Percentiles rank a stretch among this genome's conserved stretches.
Evolutionary conservation across 1,139 yeast species (phyloP).

Genomic region (Yamadazyma atlantica): DNA sequence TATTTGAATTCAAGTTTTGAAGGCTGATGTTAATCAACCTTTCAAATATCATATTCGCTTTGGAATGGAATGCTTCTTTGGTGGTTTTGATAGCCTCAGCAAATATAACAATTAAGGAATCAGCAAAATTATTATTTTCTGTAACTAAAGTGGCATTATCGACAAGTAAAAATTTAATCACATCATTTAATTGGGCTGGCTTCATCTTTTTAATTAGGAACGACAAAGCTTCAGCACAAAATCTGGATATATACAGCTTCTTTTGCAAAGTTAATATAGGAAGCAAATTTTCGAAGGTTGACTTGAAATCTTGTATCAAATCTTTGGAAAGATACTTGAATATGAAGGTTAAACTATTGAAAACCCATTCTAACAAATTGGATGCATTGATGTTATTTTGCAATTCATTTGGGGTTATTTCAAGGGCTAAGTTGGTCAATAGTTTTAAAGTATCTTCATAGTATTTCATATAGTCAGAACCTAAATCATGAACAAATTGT

Average conservation of each 20-base stretch:
- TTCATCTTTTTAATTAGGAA: constrained; percentile 74
- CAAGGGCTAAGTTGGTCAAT: constrained; percentile 52
- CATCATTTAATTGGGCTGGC: constrained; percentile 42
- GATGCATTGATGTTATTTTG: constrained; percentile 50
- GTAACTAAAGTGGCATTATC: constrained; percentile 35
- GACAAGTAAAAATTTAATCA: constrained; percentile 53
- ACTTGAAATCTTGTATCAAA: constrained; percentile 59
- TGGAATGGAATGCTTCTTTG: constrained; percentile 72
- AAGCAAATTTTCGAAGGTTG: constrained; percentile 64
- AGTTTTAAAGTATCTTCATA: constrained; percentile 54
- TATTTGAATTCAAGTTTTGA: constrained; percentile 12
- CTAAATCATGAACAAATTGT: constrained; percentile 89
- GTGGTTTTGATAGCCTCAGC: constrained; percentile 78
- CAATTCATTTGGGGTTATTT: constrained; percentile 44
- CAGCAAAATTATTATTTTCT: constrained; percentile 45
- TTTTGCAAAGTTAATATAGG: constrained; percentile 60
- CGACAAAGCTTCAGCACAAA: constrained; percentile 89
- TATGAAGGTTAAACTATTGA: constrained; percentile 81
- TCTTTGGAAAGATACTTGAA: constrained; percentile 80
- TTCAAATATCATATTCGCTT: constrained; percentile 50
- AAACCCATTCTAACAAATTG: constrained; percentile 77
- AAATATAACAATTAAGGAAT: constrained; percentile 60
- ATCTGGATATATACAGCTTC: constrained; percentile 68
- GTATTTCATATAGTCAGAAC: constrained; percentile 81
- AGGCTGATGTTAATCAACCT: constrained; percentile 42